These are phyloP conservation scores for Helicocarpus griseus DNA, from an alignment of 2,329 filamentous ascomycete species.

Conservation along the genomic window DNA sequence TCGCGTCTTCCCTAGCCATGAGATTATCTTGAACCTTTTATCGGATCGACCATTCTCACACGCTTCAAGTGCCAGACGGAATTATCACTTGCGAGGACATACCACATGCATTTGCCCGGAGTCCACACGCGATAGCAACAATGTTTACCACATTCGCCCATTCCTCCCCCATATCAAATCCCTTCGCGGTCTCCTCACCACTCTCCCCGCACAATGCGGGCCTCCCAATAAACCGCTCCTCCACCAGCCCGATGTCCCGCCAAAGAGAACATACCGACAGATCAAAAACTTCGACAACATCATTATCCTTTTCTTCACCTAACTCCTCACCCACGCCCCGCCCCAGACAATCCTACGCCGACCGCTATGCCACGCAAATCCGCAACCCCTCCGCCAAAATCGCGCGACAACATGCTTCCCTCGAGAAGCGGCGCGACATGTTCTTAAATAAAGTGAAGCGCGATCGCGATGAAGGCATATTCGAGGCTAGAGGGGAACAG, in stretches of 20 bases:
- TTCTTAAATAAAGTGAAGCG: slow-evolving; percentile 34
- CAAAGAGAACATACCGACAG: background rate
- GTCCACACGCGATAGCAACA: slow-evolving; percentile 2
- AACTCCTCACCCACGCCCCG: background rate
- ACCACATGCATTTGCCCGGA: background rate
- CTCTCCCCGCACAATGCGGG: slow-evolving; percentile 5
- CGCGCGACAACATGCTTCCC: slow-evolving; percentile 14
- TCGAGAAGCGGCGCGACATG: slow-evolving; percentile 26
- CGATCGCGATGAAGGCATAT: slow-evolving; percentile 30
- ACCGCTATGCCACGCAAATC: slow-evolving; percentile 27
- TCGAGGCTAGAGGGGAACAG: slow-evolving; percentile 33
- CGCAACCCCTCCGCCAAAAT: slow-evolving; percentile 23
- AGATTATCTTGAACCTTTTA: no score
- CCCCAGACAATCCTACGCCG: slow-evolving; percentile 19
- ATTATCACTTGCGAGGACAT: no score
- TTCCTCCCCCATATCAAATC: slow-evolving; percentile 6
- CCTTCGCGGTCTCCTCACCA: slow-evolving; percentile 3
- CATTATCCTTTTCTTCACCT: background rate
- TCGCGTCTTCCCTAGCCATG: background rate
- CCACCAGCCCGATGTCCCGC: background rate
- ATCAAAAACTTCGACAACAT: background rate
- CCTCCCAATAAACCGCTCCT: background rate
- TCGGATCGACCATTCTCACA: no score
- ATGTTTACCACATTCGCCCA: slow-evolving; percentile 23
- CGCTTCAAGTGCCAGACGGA: no score